Base-by-base conservation (phyloP, 768 basidiomycete genomes). In the Collybia sordida region DNA sequence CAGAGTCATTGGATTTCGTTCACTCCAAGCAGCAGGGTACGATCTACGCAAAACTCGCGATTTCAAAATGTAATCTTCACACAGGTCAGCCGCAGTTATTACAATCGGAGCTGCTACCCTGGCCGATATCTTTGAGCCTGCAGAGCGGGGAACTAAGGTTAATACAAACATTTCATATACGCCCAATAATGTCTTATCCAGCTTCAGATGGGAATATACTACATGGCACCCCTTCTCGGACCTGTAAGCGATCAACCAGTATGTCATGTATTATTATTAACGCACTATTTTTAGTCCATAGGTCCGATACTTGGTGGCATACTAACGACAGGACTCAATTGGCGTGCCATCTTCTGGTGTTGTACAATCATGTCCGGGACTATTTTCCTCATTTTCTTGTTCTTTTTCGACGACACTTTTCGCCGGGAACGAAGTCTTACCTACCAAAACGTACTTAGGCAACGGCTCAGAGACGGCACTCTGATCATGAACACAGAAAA, bases 271-370 rank as follows among this genome's bases (percentile, higher is more conserved):
- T 11, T 24, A 31, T 11, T 24, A 3, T 45, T 45, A 15, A 34
- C 18, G 25, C 12, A 40, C n/a, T 34, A 38, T 40, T 47, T 53
- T 46, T 25, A 74, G 77, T 61, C 79, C n/a, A 56, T 89, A 3
- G 88, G 87, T 0, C 86, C 88, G 4, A 75, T 91, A 17, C 56
- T 90, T 39, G 90, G 90, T 2, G 89, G 90, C 0, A 75, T 68
- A 3, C 67, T 91, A 3, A 84, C 88, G 0, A 73, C 83, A 46
- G 77, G 72, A 0, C 85, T 85, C 64, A 77, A 73, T 45, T 96
- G 94, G 93, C 79, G 89, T 31, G 81, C 85, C 6, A 81, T 83
- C 0, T 92, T 95, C 64, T 95, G 89, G 80, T 91, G 94, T 64
- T 77, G 93, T 19, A 72, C 79, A 1, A 83, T 84, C 25, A 74